Percentiles rank a stretch among this genome's conserved stretches.
phyloP scores from a whole-genome alignment of 495 filamentous ascomycete species.

The Aspergillus mulundensis region DNA sequence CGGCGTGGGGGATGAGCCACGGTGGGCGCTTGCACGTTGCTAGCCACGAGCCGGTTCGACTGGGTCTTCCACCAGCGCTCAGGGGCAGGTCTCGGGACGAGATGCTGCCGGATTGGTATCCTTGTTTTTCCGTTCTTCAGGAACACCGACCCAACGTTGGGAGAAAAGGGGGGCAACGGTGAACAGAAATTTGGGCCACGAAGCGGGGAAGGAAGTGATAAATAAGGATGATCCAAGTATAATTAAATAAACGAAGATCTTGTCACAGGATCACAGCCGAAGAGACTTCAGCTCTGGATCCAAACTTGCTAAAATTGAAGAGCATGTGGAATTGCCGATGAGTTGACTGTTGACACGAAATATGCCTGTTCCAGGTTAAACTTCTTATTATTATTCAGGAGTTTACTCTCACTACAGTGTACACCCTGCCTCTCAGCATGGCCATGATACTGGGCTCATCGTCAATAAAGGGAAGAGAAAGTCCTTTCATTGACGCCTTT shows the following conservation, averaged over 20 bases:
- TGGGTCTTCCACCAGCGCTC: constrained; percentile 13
- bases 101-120: no score
- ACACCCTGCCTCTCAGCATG: background rate
- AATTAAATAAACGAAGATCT: constrained; percentile 7
- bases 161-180: constrained; percentile 1
- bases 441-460: no score
- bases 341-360: no score
- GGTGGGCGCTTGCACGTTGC: constrained; percentile 11
- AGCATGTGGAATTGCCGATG: background rate
- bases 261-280: no score
- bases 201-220: constrained; percentile 3
- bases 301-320: background rate
- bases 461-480: constrained; percentile 5
- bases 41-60: constrained; percentile 15
- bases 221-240: constrained; percentile 5
- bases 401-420: no score
- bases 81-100: constrained; percentile 13
- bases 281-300: background rate
- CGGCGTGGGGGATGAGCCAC: constrained; percentile 18
- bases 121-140: background rate
- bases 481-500: constrained; percentile 12
- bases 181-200: constrained; percentile 1
- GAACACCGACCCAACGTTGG: constrained; percentile 1
- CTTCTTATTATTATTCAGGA: no score
- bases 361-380: no score